Base-by-base conservation (phyloP, 805 yeast genomes). In the Candida incommunis region DNA sequence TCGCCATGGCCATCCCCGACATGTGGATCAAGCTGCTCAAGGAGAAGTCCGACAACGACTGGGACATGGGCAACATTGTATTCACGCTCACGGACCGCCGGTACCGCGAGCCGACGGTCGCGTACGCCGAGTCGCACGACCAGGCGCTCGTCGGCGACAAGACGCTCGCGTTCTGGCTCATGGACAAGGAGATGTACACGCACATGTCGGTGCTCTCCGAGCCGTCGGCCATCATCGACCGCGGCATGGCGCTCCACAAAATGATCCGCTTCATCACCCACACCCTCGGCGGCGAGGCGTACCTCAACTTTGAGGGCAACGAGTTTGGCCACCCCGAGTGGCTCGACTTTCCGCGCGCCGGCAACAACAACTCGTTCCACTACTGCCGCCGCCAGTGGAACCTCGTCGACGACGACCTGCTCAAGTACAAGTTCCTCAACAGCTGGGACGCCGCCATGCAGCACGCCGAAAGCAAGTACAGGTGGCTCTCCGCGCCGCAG, bases 291-390 rank as follows among this genome's bases (percentile, higher is more conserved):
- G 98, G 98, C 46, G 97, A 90, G 64, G 96, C 95, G 0, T 90
- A 90, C 59, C 73, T 90, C 59, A 90, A 88, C 61, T 90, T 90
- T 61, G 96, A 90, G 69, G 97, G 98, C 47, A 90, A 90, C 58
- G 98, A 90, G 65, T 90, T 92, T 66, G 98, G 98, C 16, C 98
- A 90, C 57, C 98, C 97, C 2, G 98, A 90, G 61, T 90, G 98
- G 98, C 74, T 92, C 44, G 98, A 90, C 63, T 92, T 90, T 71
- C 97, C 98, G 13, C 78, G 96, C 56, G 80, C 52, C 23, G 96
- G 95, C 27, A 92, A 90, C 63, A 72, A 72, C 23, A 87, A 86
- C 60, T 80, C 92, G 18, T 90, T 83, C 65, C 92, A 84, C 65
- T 90, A 92, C 58, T 96, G 96, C 1, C 76, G 97, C 59, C 76